Percentiles rank a stretch among this genome's conserved stretches.
These are phyloP conservation scores for Alternaria dauci DNA, from an alignment of 2,329 filamentous ascomycete genomes.

Conservation along the genomic window DNA sequence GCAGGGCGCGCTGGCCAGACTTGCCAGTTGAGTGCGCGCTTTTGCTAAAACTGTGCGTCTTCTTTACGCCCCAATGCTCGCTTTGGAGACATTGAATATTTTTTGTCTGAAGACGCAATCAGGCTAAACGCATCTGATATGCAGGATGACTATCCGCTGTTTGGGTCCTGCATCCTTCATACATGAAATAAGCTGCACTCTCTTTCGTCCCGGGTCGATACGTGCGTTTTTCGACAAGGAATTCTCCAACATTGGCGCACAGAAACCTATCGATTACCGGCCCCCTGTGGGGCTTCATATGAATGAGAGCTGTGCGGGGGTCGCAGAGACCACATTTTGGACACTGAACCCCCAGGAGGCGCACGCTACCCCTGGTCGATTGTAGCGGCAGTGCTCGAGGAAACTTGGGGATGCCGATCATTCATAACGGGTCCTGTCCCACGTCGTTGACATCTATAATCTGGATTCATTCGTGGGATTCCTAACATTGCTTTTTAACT, in stretches of 20 bases:
- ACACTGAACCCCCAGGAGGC: slow-evolving; percentile 13
- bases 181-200: slow-evolving; percentile 6
- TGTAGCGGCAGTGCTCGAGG: background rate
- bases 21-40: background rate
- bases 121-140: slow-evolving; percentile 7
- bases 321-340: slow-evolving; percentile 19
- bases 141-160: slow-evolving; percentile 1
- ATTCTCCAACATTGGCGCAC: slow-evolving; percentile 20
- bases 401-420: slow-evolving; percentile 10
- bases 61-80: background rate
- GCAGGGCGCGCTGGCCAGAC: background rate
- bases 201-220: slow-evolving; percentile 3
- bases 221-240: slow-evolving; percentile 1
- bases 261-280: slow-evolving; percentile 12
- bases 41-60: background rate
- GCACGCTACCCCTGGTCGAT: slow-evolving; percentile 12
- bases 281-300: slow-evolving; percentile 24
- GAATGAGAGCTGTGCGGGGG: slow-evolving; percentile 16
- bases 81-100: background rate
- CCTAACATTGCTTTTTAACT: background rate
- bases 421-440: slow-evolving; percentile 19
- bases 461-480: background rate
- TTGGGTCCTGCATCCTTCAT: slow-evolving; percentile 6
- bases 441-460: background rate
- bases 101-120: background rate